A percentile compares a stretch with the other conserved stretches of the same genome.
These are phyloP conservation scores for Neurospora sublineolata DNA, from an alignment of 495 filamentous ascomycete genomes.

Conservation along the genomic window DNA sequence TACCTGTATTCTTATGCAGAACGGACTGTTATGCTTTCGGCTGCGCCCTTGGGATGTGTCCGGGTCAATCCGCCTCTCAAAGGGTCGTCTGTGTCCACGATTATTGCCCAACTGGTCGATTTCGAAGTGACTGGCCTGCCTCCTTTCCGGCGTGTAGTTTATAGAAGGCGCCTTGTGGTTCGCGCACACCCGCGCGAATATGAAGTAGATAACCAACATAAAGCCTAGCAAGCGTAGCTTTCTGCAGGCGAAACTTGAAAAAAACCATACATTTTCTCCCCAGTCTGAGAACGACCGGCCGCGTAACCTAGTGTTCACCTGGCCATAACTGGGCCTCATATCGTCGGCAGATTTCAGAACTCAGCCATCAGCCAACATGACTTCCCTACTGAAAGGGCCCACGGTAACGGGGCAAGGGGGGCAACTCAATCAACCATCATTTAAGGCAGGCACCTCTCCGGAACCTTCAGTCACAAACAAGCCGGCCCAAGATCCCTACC, in stretches of 20 bases:
- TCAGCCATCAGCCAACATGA: background rate
- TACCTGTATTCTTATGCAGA: background rate
- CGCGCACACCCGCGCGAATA: background rate
- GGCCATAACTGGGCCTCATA: background rate
- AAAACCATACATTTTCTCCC: background rate
- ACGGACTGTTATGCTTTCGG: background rate
- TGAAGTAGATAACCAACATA: background rate
- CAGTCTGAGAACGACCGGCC: background rate
- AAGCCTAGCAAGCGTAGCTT: background rate
- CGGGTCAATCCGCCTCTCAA: background rate
- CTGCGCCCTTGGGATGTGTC: background rate
- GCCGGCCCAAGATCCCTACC: background rate
- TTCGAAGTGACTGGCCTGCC: background rate
- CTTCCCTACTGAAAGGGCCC: background rate
- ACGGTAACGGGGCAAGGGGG: background rate
- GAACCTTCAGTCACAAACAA: constrained; percentile 1
- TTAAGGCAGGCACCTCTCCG: background rate
- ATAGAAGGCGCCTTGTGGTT: background rate
- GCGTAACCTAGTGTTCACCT: background rate
- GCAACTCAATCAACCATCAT: background rate
- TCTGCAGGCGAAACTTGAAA: background rate
- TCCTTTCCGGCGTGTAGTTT: background rate
- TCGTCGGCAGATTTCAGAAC: background rate
- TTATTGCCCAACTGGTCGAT: background rate
- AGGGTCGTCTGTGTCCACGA: background rate